phyloP scores from a whole-genome alignment of 495 filamentous ascomycete species.

The Annulohypoxylon stygium region DNA sequence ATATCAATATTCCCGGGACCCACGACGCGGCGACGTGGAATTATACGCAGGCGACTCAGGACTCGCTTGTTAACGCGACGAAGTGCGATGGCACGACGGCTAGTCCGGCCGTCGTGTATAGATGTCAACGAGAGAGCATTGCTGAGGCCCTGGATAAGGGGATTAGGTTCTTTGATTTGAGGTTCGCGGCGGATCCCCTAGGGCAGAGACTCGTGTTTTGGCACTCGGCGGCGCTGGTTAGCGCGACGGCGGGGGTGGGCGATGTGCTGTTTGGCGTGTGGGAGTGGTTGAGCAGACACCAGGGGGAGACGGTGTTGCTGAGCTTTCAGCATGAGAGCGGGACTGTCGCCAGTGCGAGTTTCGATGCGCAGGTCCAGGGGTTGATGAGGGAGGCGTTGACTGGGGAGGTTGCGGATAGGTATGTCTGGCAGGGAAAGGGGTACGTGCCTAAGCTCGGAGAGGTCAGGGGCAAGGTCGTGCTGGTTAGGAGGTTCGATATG shows the following conservation, averaged over 20 bases:
- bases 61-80: constrained; percentile 55
- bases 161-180: constrained; percentile 66
- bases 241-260: constrained; percentile 58
- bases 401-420: constrained; percentile 69
- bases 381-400: constrained; percentile 74
- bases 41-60: constrained; percentile 61
- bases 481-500: constrained; percentile 79
- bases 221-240: constrained; percentile 62
- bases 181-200: constrained; percentile 62
- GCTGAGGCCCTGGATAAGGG: constrained; percentile 59
- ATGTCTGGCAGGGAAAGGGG: constrained; percentile 71
- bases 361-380: constrained; percentile 64
- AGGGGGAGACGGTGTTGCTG: constrained; percentile 79
- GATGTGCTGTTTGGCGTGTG: constrained; percentile 66
- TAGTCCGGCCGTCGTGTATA: constrained; percentile 51
- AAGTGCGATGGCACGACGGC: constrained; percentile 54
- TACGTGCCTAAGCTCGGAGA: constrained; percentile 75
- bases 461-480: constrained; percentile 80
- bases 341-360: constrained; percentile 69
- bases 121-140: constrained; percentile 59
- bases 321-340: constrained; percentile 86
- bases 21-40: constrained; percentile 70
- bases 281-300: constrained; percentile 71
- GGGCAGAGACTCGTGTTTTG: constrained; percentile 64
- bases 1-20: constrained; percentile 66